Evolutionary conservation across 768 basidiomycete species (phyloP), one percentile per base, ranked within the genome.

Genomic region (Auricularia heimuer): DNA sequence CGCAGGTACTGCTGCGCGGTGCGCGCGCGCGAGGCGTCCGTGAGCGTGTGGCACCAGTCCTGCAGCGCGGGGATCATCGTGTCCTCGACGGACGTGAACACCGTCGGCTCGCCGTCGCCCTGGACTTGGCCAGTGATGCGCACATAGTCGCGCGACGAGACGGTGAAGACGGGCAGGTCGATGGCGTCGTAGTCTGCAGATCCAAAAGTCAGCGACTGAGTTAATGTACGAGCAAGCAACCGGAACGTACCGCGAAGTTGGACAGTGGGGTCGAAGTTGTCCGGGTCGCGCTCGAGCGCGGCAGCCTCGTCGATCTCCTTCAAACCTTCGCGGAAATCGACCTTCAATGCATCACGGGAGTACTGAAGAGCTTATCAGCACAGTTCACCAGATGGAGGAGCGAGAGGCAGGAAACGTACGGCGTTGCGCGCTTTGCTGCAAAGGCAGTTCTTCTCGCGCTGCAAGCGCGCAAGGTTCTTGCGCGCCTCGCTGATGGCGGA

Each of bases 151-250:
- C 85, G 79, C 47, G 82, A 79, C 1, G 85, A 86, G 65, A 78
- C 80, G 18, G 83, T 84, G 72, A 86, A 86, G 11, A 85, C 84
- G 2, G 85, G 85, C 3, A 87, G 79, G 65, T 86, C 77, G 63
- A 86, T 85, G 1, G 76, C 78, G 35, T 80, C 78, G 67, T 87
- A 86, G 69, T 86, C 85, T 85, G 61, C 24, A 33, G n/a, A 39
- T 56, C 4, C 29, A 29, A 0, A 29, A 29, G 29, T 29, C 29
- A 29, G 29, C 0, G 29, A 33, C 61, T n/a, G n/a, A n/a, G n/a
- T n/a, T n/a, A n/a, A 47, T 54, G 45, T 21, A 29, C 14, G 42
- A 35, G 39, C 2, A 29, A 29, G 29, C 29, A 29, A 29, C 2
- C 29, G 35, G 37, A 51, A 68, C 77, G 29, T 70, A 84, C 83